Evolutionary conservation across 1,284 basidiomycete species (phyloP).

Genomic region (Ustilago trichophora): DNA sequence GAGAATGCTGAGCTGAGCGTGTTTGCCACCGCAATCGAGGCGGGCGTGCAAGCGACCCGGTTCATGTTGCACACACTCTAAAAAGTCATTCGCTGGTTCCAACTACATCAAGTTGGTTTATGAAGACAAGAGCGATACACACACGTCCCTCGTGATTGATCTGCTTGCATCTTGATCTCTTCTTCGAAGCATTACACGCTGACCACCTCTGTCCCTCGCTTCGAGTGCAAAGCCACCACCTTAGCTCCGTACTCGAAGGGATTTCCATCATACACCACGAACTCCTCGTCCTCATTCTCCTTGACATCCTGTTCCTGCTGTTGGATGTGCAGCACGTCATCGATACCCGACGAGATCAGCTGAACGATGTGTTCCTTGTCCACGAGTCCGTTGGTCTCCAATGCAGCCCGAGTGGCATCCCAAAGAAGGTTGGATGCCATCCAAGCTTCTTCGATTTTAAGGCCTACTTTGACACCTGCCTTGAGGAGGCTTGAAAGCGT

Average conservation of each 20-base stretch:
- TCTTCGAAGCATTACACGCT: no score
- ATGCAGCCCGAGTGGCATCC: slow-evolving; percentile 69
- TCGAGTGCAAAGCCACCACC: slow-evolving; percentile 70
- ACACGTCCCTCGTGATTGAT: no score
- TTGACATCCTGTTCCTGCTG: slow-evolving; percentile 18
- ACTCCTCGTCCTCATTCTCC: slow-evolving; percentile 68
- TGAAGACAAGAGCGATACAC: no score
- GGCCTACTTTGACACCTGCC: slow-evolving; percentile 78
- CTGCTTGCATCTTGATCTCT: no score
- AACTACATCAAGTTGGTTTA: no score
- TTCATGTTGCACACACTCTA: no score
- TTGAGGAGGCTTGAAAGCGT: slow-evolving; percentile 74
- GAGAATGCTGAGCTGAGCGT: no score
- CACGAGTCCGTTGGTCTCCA: slow-evolving; percentile 63
- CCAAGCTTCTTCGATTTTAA: slow-evolving; percentile 74
- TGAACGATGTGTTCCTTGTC: slow-evolving; percentile 72
- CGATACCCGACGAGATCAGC: slow-evolving; percentile 74
- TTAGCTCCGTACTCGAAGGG: slow-evolving; percentile 74
- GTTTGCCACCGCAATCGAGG: no score
- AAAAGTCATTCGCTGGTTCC: no score
- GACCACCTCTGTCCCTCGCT: slow-evolving; percentile 36
- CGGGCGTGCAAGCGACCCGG: no score
- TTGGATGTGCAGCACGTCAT: slow-evolving; percentile 72
- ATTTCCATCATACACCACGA: slow-evolving; percentile 74
- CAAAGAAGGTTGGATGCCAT: slow-evolving; percentile 76